Percentiles rank a stretch among this genome's conserved stretches.
phyloP scores from a whole-genome alignment of 306 rosid species.

The Bauhinia variegata region DNA sequence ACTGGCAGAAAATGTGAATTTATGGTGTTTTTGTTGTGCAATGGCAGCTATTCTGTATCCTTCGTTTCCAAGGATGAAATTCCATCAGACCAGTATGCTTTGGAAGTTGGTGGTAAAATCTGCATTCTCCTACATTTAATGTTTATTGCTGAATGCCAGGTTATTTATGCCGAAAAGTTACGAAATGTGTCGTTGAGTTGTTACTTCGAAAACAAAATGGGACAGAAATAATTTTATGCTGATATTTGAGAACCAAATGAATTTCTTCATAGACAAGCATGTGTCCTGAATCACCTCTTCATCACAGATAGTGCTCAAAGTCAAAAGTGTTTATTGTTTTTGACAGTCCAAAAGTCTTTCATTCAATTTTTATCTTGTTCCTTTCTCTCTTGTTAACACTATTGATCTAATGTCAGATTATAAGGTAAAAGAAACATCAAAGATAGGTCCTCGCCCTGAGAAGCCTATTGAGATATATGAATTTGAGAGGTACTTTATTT shows the following conservation, averaged over 20 bases:
- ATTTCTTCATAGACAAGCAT: too few relatives aligned
- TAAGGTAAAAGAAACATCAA: constrained; percentile 81
- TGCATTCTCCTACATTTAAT: constrained; percentile 36
- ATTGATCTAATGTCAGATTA: constrained; percentile 54
- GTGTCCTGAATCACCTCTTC: too few relatives aligned
- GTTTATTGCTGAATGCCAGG: constrained; percentile 11
- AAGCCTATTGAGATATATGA: constrained; percentile 95
- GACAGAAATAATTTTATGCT: too few relatives aligned
- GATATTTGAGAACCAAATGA: too few relatives aligned
- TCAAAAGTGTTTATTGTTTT: background rate
- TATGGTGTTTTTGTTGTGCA: constrained; percentile 30
- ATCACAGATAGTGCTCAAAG: background rate
- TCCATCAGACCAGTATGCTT: constrained; percentile 75
- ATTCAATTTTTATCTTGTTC: background rate
- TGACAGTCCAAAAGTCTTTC: background rate
- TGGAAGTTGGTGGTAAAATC: constrained; percentile 62
- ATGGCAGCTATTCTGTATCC: constrained; percentile 76
- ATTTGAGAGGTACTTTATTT: constrained; percentile 74
- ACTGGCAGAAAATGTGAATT: constrained; percentile 26
- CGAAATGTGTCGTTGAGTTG: constrained; percentile 8
- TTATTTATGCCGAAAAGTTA: constrained; percentile 15
- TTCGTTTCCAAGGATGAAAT: constrained; percentile 73
- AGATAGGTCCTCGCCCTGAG: constrained; percentile 85
- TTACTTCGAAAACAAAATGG: constrained; percentile 2
- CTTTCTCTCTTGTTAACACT: constrained; percentile 35